These are phyloP conservation scores for Lachnellula cervina DNA, from an alignment of 2,329 filamentous ascomycete species.

Conservation along the genomic window DNA sequence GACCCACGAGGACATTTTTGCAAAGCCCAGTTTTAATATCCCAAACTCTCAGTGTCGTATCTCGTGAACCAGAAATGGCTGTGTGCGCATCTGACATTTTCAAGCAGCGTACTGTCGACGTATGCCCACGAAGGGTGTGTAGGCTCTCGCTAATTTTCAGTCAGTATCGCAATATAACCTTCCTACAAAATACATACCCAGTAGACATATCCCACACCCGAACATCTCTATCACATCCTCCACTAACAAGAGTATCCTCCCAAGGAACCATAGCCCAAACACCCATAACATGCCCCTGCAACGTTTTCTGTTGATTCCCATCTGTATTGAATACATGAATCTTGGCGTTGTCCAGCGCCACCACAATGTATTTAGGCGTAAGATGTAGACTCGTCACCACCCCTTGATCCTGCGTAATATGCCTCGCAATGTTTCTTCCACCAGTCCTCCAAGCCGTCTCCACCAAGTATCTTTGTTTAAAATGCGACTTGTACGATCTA, in stretches of 20 bases:
- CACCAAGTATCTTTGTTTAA: constrained; percentile 95
- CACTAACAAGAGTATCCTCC: constrained; percentile 91
- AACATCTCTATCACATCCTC: constrained; percentile 93
- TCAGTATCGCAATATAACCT: constrained; percentile 24
- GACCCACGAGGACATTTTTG: constrained; percentile 85
- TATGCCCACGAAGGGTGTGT: constrained; percentile 87
- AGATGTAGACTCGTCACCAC: constrained; percentile 95
- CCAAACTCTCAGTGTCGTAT: constrained; percentile 93
- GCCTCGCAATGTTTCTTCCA: constrained; percentile 74
- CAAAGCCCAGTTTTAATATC: constrained; percentile 85
- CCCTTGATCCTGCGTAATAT: constrained; percentile 93
- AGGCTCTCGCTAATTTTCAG: constrained; percentile 55
- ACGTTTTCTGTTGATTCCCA: constrained; percentile 78
- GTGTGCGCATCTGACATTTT: constrained; percentile 96
- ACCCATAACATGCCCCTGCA: constrained; percentile 96
- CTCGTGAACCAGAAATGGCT: constrained; percentile 91
- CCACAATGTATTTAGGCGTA: constrained; percentile 93
- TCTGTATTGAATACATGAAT: constrained; percentile 97
- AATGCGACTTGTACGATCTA: constrained; percentile 89
- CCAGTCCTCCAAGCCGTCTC: constrained; percentile 95
- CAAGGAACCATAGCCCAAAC: constrained; percentile 99
- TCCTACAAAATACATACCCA: constrained; percentile 56
- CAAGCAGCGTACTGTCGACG: constrained; percentile 90
- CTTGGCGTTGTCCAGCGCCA: constrained; percentile 95
- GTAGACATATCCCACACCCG: constrained; percentile 94